Base-by-base conservation (phyloP, 768 basidiomycete genomes). In the Stropharia rugosoannulata region DNA sequence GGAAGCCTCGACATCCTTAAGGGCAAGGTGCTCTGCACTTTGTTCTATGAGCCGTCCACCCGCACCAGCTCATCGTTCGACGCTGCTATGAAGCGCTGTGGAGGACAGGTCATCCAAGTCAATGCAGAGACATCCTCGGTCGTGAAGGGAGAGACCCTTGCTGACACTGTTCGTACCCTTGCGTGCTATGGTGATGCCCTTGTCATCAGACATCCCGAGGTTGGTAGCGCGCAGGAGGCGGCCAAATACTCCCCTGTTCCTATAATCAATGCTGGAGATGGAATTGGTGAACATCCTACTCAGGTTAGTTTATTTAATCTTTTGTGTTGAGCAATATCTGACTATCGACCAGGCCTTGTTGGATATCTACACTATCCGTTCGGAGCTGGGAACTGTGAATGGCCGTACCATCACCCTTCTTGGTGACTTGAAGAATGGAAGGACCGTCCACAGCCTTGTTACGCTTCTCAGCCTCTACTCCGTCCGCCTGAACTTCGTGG, bases 41-140 rank as follows among this genome's bases (percentile, higher is more conserved):
- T 95, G 37, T 99, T 99, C 80, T 99, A 94, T 70, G 97, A 99
- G 69, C 92, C 96, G 1, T 97, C 95, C 2, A 99, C 97, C 2
- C 82, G 97, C 35, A 99, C 97, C 3, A 94, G 92, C 59, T 82
- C 90, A 4, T 98, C 96, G 8, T 99, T 99, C 65, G 96, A 99
- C 68, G 89, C 96, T 2, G 97, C 97, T 10, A 99, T 98, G 97
- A 96, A 97, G 71, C 85, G 97, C 48, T 94, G 94, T 64, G 97
- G 97, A 25, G 97, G 97, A 16, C 86, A 95, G 64, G 96, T 98
- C 38, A 87, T 97, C n/a, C 81, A 89, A 54, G 82, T 98, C 54
- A 82, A 81, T 40, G 83, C 83, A 2, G 91, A 93, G 51, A 79
- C 80, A 1, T 95, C 95, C 3, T 97, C 94, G 0, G 93, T 97